Base-by-base conservation (phyloP, 805 yeast species). In the Metschnikowia picachoensis region DNA sequence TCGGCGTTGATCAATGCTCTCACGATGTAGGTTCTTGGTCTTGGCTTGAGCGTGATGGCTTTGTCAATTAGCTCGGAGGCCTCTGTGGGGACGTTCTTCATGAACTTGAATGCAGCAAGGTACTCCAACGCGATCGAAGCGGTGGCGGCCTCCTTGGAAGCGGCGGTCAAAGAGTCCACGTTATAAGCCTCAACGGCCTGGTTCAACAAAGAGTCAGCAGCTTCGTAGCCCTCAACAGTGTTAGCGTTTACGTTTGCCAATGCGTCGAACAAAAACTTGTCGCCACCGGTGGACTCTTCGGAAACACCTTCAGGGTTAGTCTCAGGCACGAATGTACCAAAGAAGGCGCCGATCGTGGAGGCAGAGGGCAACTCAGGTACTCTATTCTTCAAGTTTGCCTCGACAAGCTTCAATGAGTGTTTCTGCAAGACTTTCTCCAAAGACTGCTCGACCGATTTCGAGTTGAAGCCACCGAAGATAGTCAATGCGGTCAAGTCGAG, bases 401-500 rank as follows among this genome's bases (percentile, higher is more conserved):
- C 81, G 49, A 87, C 85, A 38, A 85, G 72, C 66, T 77, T 79
- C 62, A 78, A 79, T n/a, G 97, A 83, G 64, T 82, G 89, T 60
- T 83, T 80, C 64, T 80, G 81, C 74, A 92, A 78, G 41, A 87
- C 89, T 65, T 96, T 82, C 72, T 94, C 98, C 60, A 94, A 79
- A 51, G 87, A 78, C 53, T 79, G 77, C 68, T 90, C 96, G 49
- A 86, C 77, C 20, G 87, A 76, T 60, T 83, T 82, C 64, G 87
- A 87, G 61, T 79, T 80, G 69, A 87, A 83, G 36, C 94, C 94
- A 47, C 94, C 94, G 63, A 82, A 80, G 49, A 94, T 79, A 41
- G 96, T 83, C 58, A 91, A 78, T 2, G 95, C 90, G 44, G 97
- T 91, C 65, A 87, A 78, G 68, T 94, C 99, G 66, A 84, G 82